A percentile compares a stretch with the other conserved stretches of the same genome.
Conservation (phyloP, 345 rosid species). For the Citrus glauca region DNA sequence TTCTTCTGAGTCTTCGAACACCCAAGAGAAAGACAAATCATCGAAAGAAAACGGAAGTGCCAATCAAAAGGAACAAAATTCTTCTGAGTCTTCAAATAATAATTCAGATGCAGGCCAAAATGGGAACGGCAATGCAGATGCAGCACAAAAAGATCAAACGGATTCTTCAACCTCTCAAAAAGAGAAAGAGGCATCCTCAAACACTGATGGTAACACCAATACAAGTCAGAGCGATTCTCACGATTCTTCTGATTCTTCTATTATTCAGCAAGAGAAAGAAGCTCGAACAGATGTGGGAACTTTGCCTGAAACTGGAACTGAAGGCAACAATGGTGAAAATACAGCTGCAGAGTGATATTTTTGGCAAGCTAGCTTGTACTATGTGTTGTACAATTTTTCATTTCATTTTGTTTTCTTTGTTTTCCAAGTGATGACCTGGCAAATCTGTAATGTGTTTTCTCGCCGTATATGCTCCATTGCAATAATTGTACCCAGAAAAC, state of each 20-base stretch:
- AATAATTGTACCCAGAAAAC: neutral
- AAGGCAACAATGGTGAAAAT: constrained; percentile 29
- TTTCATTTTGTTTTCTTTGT: constrained; percentile 2
- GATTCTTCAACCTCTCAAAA: constrained; percentile 25
- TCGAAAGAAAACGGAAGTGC: constrained; percentile 12
- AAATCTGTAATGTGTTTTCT: constrained; percentile 4
- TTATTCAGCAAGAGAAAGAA: constrained; percentile 48
- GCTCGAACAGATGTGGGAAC: constrained; percentile 46
- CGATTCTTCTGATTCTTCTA: constrained; percentile 32
- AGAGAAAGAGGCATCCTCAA: constrained; percentile 27
- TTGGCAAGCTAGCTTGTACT: neutral
- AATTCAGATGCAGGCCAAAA: constrained; percentile 31
- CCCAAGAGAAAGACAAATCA: constrained; percentile 16
- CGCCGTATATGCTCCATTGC: neutral
- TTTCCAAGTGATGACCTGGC: constrained; percentile 7
- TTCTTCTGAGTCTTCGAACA: no score
- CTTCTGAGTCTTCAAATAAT: neutral
- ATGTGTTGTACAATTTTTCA: neutral
- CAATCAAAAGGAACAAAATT: constrained; percentile 20
- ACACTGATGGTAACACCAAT: constrained; percentile 19
- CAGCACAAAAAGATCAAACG: constrained; percentile 21
- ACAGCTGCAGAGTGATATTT: constrained; percentile 47
- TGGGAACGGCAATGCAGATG: constrained; percentile 23
- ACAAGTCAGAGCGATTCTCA: constrained; percentile 22
- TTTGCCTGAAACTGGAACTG: constrained; percentile 40